Evolutionary conservation across 495 filamentous ascomycete species (phyloP).

Genomic region (Penicillium cataractarum): DNA sequence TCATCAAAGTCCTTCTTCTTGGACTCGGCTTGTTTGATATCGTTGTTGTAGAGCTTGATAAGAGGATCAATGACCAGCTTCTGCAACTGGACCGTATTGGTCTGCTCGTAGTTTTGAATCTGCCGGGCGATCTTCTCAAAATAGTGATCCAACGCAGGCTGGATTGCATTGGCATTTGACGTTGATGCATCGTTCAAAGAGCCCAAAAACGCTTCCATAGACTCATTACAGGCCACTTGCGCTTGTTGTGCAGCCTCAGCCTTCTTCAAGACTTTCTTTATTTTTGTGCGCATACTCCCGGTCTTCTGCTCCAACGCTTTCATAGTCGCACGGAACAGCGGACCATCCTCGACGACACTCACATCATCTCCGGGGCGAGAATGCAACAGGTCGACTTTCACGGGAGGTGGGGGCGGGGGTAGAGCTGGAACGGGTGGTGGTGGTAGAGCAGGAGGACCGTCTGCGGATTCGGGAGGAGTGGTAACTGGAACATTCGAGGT

Average conservation of each 20-base stretch:
- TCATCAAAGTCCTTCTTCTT: constrained; percentile 99
- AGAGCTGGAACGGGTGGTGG: constrained; percentile 44
- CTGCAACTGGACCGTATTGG: constrained; percentile 83
- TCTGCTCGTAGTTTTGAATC: constrained; percentile 82
- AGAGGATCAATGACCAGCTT: constrained; percentile 94
- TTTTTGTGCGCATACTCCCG: constrained; percentile 85
- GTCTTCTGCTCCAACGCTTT: constrained; percentile 97
- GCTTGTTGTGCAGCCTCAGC: constrained; percentile 84
- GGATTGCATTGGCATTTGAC: constrained; percentile 92
- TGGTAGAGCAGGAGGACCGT: constrained; percentile 47
- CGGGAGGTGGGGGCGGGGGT: constrained; percentile 52
- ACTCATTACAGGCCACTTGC: constrained; percentile 81
- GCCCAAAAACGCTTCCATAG: constrained; percentile 81
- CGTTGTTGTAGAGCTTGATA: constrained; percentile 84
- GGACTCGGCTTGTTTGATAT: constrained; percentile 96
- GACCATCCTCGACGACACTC: constrained; percentile 86
- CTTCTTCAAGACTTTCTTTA: constrained; percentile 93
- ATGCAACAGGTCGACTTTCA: constrained; percentile 86
- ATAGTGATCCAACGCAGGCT: constrained; percentile 95
- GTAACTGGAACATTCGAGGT: constrained; percentile 61
- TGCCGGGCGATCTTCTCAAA: constrained; percentile 95
- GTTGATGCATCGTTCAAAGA: constrained; percentile 83
- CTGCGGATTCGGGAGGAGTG: constrained; percentile 60
- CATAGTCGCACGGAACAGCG: constrained; percentile 94
- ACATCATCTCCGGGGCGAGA: constrained; percentile 87